Percentiles rank a stretch among this genome's conserved stretches.
These are phyloP conservation scores for Phytophthora idaei DNA, from an alignment of 352 stramenopile species.

Conservation along the genomic window DNA sequence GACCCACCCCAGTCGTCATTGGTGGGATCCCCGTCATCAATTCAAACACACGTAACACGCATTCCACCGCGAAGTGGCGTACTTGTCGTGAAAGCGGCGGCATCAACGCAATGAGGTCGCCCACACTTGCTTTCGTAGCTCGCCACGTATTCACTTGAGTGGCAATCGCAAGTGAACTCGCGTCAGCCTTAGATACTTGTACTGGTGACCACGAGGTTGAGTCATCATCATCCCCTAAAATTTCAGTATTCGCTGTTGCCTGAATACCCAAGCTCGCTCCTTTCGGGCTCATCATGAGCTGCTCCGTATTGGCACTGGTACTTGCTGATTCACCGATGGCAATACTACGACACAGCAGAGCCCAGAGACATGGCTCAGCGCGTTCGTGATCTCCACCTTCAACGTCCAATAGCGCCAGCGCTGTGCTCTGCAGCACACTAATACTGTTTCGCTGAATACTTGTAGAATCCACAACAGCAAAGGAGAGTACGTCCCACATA, in stretches of 20 bases:
- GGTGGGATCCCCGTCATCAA: slow-evolving; percentile 42
- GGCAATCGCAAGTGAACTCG: slow-evolving; percentile 39
- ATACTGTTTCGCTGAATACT: slow-evolving; percentile 42
- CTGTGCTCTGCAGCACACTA: slow-evolving; percentile 57
- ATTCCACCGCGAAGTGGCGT: slow-evolving; percentile 78
- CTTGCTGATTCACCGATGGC: slow-evolving; percentile 76
- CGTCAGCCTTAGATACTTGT: slow-evolving; percentile 33
- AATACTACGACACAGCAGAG: slow-evolving; percentile 79
- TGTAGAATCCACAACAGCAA: slow-evolving; percentile 31
- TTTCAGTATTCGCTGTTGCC: slow-evolving; percentile 14
- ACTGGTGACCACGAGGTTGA: slow-evolving; percentile 26
- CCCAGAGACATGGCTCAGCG: slow-evolving; percentile 70
- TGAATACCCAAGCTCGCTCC: slow-evolving; percentile 39
- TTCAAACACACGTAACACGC: slow-evolving; percentile 78
- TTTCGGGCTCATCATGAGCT: slow-evolving; percentile 81
- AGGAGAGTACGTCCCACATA: slow-evolving; percentile 71
- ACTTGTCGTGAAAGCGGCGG: slow-evolving; percentile 78
- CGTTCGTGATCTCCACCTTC: slow-evolving; percentile 52
- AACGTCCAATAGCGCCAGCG: slow-evolving; percentile 71
- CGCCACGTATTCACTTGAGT: slow-evolving; percentile 77
- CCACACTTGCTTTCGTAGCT: slow-evolving; percentile 69
- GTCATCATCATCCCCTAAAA: slow-evolving; percentile 22
- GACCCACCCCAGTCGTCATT: slow-evolving; percentile 18
- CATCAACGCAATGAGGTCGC: slow-evolving; percentile 60
- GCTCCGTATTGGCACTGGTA: slow-evolving; percentile 33